phyloP scores from a whole-genome alignment of 495 filamentous ascomycete species.

The Xylaria intraflava region DNA sequence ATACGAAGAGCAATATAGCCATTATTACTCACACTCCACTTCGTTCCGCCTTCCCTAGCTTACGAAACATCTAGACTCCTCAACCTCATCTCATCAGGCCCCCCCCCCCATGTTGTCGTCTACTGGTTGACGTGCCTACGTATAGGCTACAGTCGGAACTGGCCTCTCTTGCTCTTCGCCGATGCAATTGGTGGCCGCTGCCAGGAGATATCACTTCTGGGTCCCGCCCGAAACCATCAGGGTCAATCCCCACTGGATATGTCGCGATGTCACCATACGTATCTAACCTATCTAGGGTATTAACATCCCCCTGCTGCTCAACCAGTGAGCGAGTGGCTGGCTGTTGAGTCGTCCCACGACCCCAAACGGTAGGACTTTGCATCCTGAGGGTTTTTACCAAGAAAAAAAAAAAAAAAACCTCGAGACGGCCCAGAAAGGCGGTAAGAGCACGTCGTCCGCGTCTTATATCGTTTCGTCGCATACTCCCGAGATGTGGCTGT shows the following conservation, averaged over 20 bases:
- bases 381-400: neutral
- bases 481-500: constrained; percentile 9
- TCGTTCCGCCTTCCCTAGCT: neutral
- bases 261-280: constrained; percentile 27
- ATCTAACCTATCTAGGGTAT: constrained; percentile 22
- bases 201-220: constrained; percentile 17
- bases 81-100: neutral
- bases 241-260: constrained; percentile 22
- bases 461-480: constrained; percentile 9
- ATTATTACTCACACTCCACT: constrained; percentile 11
- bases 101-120: neutral
- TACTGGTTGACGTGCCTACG: neutral
- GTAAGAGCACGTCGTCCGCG: constrained; percentile 9
- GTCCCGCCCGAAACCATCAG: constrained; percentile 3
- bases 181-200: constrained; percentile 20
- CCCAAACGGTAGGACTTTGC: constrained; percentile 2
- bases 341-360: constrained; percentile 4
- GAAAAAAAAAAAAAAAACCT: too few relatives aligned
- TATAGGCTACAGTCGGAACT: constrained; percentile 19
- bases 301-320: constrained; percentile 9
- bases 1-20: constrained; percentile 12
- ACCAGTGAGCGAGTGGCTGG: constrained; percentile 3
- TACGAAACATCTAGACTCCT: neutral
- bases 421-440: constrained; percentile 10
- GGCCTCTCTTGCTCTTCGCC: constrained; percentile 21